These are phyloP conservation scores for Diplogelasinospora grovesii DNA, from an alignment of 495 filamentous ascomycete genomes.

Conservation along the genomic window DNA sequence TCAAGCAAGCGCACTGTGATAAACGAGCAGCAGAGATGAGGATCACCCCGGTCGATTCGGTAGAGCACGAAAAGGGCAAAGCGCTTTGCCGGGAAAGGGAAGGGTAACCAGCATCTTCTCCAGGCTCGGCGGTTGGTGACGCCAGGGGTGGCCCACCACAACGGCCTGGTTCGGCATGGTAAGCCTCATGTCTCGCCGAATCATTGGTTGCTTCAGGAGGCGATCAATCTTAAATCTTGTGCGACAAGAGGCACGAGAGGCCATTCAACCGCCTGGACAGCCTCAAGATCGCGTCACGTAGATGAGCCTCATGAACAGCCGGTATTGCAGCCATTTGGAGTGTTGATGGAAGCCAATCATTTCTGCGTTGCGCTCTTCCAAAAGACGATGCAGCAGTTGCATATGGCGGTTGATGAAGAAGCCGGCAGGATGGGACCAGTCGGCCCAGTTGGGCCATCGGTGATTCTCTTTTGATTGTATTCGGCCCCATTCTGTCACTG, in stretches of 20 bases:
- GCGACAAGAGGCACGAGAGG: neutral
- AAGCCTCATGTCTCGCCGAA: neutral
- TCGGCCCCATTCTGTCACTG: too few relatives aligned
- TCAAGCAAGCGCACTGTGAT: too few relatives aligned
- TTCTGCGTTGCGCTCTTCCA: neutral
- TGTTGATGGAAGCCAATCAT: slow-evolving; percentile 1
- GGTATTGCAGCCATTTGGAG: slow-evolving; percentile 1
- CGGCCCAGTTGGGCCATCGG: too few relatives aligned
- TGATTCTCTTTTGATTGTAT: too few relatives aligned
- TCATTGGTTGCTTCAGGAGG: slow-evolving; percentile 5
- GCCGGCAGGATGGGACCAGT: too few relatives aligned
- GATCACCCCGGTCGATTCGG: neutral
- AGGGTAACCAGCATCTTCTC: slow-evolving; percentile 2
- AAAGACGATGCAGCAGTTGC: too few relatives aligned
- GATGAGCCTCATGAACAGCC: neutral
- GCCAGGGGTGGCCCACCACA: neutral
- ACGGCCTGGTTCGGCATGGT: neutral
- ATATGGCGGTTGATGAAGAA: neutral
- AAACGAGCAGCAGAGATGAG: too few relatives aligned
- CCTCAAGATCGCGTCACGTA: neutral
- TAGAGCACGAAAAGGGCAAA: neutral
- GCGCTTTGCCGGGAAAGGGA: neutral
- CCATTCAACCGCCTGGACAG: slow-evolving; percentile 6
- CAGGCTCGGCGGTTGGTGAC: neutral
- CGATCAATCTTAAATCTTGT: slow-evolving; percentile 7